These are phyloP conservation scores for Stephania yunnanensis DNA, from an alignment of 164 flowering plant species.

Conservation along the genomic window DNA sequence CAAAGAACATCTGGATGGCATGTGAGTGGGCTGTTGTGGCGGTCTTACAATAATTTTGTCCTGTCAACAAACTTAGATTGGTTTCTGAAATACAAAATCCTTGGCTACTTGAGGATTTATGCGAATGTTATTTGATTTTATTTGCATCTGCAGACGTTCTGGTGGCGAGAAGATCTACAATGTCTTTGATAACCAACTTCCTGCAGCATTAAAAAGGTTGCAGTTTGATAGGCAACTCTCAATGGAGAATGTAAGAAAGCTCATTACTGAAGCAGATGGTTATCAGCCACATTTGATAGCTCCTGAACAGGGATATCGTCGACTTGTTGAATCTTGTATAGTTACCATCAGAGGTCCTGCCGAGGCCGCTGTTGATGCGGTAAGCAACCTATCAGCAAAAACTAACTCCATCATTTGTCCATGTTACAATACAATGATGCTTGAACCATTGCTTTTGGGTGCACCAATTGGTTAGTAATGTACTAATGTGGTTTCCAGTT, in stretches of 20 bases:
- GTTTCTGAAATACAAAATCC: background rate
- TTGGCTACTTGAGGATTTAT: background rate
- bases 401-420: background rate
- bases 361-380: conserved; percentile 92
- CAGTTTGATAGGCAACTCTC: conserved; percentile 82
- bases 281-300: conserved; percentile 84
- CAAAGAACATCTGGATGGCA: conserved; percentile 84
- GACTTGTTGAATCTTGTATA: conserved; percentile 81
- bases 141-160: conserved; percentile 49
- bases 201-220: conserved; percentile 73
- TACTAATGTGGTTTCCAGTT: background rate
- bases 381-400: conserved; percentile 24
- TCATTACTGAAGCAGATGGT: conserved; percentile 84
- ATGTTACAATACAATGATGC: background rate
- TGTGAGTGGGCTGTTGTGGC: conserved; percentile 36
- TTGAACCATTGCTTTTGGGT: background rate
- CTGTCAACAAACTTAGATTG: background rate
- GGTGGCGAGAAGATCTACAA: conserved; percentile 78
- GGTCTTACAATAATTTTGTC: background rate
- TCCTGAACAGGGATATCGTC: conserved; percentile 89
- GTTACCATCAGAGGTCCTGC: conserved; percentile 84
- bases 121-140: background rate
- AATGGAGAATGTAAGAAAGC: conserved; percentile 70
- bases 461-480: background rate
- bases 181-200: conserved; percentile 80